Conservation (phyloP, 768 basidiomycete genomes). For the Naganishia randhawae region DNA sequence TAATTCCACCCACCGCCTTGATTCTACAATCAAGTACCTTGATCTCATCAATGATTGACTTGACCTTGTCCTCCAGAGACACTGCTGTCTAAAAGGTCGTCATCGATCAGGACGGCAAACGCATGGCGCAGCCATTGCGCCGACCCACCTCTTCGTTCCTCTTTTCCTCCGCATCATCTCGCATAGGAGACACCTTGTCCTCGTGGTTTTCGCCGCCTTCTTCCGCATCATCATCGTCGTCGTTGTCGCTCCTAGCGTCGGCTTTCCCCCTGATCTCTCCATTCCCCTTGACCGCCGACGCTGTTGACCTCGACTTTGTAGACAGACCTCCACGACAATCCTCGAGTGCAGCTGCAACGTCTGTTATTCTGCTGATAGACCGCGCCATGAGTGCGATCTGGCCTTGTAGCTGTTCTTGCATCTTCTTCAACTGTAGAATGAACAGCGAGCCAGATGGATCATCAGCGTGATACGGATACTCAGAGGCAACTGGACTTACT, state of each 20-base stretch:
- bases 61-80: constrained; percentile 18
- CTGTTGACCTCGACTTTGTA: background rate
- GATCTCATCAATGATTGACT: constrained; percentile 12
- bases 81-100: background rate
- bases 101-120: background rate
- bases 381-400: background rate
- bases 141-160: constrained; percentile 15
- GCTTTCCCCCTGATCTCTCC: background rate
- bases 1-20: background rate
- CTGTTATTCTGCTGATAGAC: constrained; percentile 15
- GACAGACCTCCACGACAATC: constrained; percentile 10
- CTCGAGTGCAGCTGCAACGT: constrained; percentile 8
- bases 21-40: constrained; percentile 7
- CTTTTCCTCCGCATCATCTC: constrained; percentile 20
- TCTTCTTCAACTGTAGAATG: background rate
- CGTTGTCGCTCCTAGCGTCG: background rate
- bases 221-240: constrained; percentile 29
- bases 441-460: background rate
- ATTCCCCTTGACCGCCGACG: background rate
- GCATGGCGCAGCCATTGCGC: background rate
- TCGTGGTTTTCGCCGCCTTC: background rate
- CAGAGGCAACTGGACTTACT: background rate
- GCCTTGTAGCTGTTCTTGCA: background rate
- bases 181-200: background rate
- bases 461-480: background rate